Evolutionary conservation across 768 basidiomycete species (phyloP).

Genomic region (Auricularia heimuer): DNA sequence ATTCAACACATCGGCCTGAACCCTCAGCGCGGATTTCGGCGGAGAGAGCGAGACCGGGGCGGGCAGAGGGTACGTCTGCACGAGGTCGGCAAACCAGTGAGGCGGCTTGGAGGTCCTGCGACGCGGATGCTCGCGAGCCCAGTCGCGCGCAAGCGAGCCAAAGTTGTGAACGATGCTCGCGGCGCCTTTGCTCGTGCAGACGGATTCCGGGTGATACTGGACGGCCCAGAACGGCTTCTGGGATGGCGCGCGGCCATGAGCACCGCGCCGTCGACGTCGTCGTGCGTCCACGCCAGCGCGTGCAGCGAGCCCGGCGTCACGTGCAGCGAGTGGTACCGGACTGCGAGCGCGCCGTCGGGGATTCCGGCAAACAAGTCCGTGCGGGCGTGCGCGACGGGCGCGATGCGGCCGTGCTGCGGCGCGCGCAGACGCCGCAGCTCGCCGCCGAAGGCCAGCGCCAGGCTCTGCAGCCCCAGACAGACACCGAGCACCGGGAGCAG

Average conservation of each 20-base stretch:
- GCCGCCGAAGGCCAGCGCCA: conserved; percentile 57
- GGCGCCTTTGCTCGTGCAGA: conserved; percentile 61
- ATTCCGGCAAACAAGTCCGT: conserved; percentile 53
- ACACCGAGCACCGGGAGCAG: conserved; percentile 73
- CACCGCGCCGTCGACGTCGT: conserved; percentile 43
- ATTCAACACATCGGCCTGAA: conserved; percentile 32
- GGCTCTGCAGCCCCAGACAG: conserved; percentile 73
- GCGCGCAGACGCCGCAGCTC: conserved; percentile 44
- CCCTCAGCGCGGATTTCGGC: conserved; percentile 5
- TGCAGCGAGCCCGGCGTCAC: conserved; percentile 25
- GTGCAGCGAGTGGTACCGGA: conserved; percentile 76
- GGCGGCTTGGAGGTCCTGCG: background rate
- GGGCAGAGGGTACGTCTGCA: conserved; percentile 4
- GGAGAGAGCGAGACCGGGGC: conserved; percentile 2
- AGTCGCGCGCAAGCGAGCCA: conserved; percentile 55
- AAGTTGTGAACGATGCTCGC: conserved; percentile 63
- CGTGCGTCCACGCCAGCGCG: conserved; percentile 49
- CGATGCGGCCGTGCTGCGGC: conserved; percentile 77
- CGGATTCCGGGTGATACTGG: conserved; percentile 84
- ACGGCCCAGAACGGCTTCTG: conserved; percentile 74
- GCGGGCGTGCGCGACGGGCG: conserved; percentile 47
- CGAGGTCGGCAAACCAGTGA: background rate
- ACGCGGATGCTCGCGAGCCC: conserved; percentile 29
- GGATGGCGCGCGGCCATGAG: conserved; percentile 67
- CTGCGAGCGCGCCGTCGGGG: conserved; percentile 40